Conservation (phyloP, 345 rosid genomes). For the Eucalyptus lansdowneana region DNA sequence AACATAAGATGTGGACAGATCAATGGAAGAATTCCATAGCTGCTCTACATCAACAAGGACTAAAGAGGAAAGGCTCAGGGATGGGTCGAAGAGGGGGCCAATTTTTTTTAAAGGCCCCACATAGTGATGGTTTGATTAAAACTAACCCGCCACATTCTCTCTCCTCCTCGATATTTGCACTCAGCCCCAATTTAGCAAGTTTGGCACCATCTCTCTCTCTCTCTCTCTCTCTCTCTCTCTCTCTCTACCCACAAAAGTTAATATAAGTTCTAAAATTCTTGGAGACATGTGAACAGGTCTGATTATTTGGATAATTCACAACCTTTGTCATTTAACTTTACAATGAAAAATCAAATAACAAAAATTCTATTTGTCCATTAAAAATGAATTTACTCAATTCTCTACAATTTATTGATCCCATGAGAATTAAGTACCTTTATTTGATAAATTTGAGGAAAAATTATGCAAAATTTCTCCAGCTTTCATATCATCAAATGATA, state of each 20-base stretch:
- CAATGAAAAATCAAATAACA: not conserved
- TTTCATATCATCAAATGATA: not conserved
- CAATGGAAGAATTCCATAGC: not conserved
- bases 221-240: not conserved
- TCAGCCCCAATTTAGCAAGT: not conserved
- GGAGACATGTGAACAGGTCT: not conserved
- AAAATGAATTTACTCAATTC: not conserved
- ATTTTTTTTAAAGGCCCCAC: not conserved
- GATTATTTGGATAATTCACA: not conserved
- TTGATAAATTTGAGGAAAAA: not conserved
- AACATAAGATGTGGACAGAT: not conserved
- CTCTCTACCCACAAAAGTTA: not conserved
- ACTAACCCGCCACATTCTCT: not conserved
- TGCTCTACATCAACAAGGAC: not conserved
- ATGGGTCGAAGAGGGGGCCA: not conserved
- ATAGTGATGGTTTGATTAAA: not conserved
- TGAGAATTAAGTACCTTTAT: not conserved
- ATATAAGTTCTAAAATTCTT: not conserved
- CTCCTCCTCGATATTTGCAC: not conserved
- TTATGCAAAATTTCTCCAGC: not conserved
- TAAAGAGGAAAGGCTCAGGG: not conserved
- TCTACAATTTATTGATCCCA: not conserved
- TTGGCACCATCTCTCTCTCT: not conserved
- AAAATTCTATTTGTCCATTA: not conserved
- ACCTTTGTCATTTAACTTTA: not conserved